Conservation (phyloP, 1,139 yeast genomes). For the Candida mesenterica region DNA sequence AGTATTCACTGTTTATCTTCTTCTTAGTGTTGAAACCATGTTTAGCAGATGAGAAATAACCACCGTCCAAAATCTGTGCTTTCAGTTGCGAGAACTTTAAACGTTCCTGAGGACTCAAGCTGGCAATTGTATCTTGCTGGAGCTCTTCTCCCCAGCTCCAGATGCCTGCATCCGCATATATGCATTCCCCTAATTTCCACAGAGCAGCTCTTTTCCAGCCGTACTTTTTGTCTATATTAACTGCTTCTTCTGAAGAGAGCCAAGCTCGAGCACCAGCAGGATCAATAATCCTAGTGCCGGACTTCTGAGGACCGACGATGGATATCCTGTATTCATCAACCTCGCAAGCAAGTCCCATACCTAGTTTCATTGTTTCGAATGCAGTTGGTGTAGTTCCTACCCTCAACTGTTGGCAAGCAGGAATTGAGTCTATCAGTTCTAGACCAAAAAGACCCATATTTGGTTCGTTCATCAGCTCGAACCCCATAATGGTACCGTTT, state of each 20-base stretch:
- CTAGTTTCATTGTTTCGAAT: conserved; percentile 58
- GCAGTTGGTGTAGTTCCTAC: conserved; percentile 70
- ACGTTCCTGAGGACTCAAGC: background rate
- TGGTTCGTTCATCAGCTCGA: conserved; percentile 90
- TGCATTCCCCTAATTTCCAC: conserved; percentile 75
- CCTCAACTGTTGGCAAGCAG: conserved; percentile 55
- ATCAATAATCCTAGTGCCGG: conserved; percentile 55
- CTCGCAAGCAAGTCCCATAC: conserved; percentile 67
- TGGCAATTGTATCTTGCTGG: background rate
- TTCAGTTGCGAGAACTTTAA: background rate
- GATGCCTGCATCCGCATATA: conserved; percentile 75
- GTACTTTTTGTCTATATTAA: conserved; percentile 53
- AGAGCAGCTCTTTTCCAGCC: conserved; percentile 62
- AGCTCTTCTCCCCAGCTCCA: conserved; percentile 53
- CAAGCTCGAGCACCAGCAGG: conserved; percentile 71
- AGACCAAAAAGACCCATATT: conserved; percentile 63
- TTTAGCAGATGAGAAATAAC: conserved; percentile 4
- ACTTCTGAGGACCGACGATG: conserved; percentile 69
- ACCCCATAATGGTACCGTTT: conserved; percentile 59
- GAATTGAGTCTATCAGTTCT: conserved; percentile 44
- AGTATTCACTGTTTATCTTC: conserved; percentile 48
- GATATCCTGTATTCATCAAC: conserved; percentile 69
- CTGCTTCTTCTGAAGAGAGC: conserved; percentile 48
- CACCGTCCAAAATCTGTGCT: background rate
- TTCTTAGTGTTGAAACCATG: conserved; percentile 9